Evolutionary conservation across 164 flowering plant genomes (phyloP).

Genomic region (Akebia trifoliata): DNA sequence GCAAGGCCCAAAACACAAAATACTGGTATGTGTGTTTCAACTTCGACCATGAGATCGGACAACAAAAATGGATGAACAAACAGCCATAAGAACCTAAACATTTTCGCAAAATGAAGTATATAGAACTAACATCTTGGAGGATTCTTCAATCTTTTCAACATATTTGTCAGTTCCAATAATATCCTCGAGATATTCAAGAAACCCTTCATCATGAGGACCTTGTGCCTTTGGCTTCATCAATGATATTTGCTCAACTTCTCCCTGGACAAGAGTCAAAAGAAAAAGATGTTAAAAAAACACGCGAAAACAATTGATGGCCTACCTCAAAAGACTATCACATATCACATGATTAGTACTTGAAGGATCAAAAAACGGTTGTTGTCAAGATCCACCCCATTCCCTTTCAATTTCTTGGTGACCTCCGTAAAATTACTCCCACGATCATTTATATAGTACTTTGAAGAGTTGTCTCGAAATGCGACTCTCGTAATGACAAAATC

Average conservation of each 20-base stretch:
- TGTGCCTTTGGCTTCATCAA: constrained; percentile 96
- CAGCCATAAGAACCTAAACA: too few relatives aligned
- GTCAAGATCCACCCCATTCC: constrained; percentile 94
- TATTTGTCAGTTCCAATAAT: constrained; percentile 95
- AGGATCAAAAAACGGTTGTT: constrained; percentile 94
- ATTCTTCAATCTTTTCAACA: constrained; percentile 86
- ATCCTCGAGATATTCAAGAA: constrained; percentile 95
- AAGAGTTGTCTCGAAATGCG: constrained; percentile 89
- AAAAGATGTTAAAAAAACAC: not conserved
- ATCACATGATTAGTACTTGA: constrained; percentile 63
- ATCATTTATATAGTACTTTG: constrained; percentile 81
- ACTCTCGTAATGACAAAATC: constrained; percentile 79
- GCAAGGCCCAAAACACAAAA: too few relatives aligned
- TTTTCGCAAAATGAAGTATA: not conserved
- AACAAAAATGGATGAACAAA: too few relatives aligned
- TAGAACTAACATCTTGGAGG: constrained; percentile 65
- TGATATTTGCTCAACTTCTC: constrained; percentile 98
- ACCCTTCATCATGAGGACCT: constrained; percentile 97
- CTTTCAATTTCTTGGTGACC: constrained; percentile 83
- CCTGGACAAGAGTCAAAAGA: constrained; percentile 34
- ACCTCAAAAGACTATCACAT: constrained; percentile 3
- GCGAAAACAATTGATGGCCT: not conserved
- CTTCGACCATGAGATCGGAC: too few relatives aligned
- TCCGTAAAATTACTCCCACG: constrained; percentile 82
- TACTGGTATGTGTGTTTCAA: too few relatives aligned